These are phyloP conservation scores for Suillus brevipes DNA, from an alignment of 768 basidiomycete species.

Conservation along the genomic window DNA sequence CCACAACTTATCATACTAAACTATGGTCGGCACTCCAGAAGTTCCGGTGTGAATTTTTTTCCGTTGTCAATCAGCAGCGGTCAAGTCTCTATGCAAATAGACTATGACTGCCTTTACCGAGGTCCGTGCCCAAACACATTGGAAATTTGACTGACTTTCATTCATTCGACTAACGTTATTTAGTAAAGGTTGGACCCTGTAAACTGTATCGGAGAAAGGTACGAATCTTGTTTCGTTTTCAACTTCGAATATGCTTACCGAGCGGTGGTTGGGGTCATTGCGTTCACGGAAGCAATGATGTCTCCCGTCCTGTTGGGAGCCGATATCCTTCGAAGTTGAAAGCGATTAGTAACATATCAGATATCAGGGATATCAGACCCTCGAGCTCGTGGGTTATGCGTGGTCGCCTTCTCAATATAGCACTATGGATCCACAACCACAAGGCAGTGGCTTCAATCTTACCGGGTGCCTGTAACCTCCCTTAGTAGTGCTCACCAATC, in stretches of 20 bases:
- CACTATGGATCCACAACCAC: background rate
- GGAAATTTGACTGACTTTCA: too few relatives aligned
- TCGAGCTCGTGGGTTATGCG: background rate
- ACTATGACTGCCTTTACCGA: background rate
- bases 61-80: too few relatives aligned
- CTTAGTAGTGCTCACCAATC: background rate
- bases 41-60: background rate
- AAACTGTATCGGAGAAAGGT: too few relatives aligned
- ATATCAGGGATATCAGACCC: background rate
- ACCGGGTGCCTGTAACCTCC: background rate
- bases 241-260: too few relatives aligned
- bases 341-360: background rate
- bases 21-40: too few relatives aligned
- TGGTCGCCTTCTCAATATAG: background rate
- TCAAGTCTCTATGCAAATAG: background rate
- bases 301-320: too few relatives aligned
- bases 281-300: too few relatives aligned
- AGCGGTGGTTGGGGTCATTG: too few relatives aligned
- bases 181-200: too few relatives aligned
- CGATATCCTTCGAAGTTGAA: background rate
- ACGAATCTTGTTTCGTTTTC: too few relatives aligned
- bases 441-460: background rate
- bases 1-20: too few relatives aligned
- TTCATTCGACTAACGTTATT: too few relatives aligned
- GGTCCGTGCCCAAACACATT: background rate